Conservation (phyloP, 2,329 filamentous ascomycete species). For the Aureobasidium namibiae region DNA sequence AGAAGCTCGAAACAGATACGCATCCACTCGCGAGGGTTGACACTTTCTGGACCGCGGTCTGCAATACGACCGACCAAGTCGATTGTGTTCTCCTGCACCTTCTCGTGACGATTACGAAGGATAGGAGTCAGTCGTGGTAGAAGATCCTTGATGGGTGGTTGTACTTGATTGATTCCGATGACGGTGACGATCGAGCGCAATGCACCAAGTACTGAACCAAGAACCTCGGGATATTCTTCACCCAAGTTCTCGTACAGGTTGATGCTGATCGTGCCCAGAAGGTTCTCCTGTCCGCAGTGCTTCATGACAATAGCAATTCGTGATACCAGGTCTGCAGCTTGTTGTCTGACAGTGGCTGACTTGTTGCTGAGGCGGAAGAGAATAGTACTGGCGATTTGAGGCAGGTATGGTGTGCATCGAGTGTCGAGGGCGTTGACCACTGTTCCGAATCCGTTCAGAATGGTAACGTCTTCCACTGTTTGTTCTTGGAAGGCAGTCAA, state of each 20-base stretch:
- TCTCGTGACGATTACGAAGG: conserved; percentile 94
- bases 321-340: conserved; percentile 92
- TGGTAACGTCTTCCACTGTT: conserved; percentile 88
- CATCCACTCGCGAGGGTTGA: conserved; percentile 99
- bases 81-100: conserved; percentile 98
- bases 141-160: conserved; percentile 93
- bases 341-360: conserved; percentile 89
- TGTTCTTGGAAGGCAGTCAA: conserved; percentile 97
- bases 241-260: conserved; percentile 97
- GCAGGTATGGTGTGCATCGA: conserved; percentile 90
- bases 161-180: conserved; percentile 96
- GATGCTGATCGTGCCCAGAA: conserved; percentile 90
- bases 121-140: conserved; percentile 95
- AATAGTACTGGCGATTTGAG: conserved; percentile 94
- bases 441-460: conserved; percentile 95
- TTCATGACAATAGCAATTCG: conserved; percentile 99
- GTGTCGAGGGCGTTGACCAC: conserved; percentile 92
- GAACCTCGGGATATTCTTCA: conserved; percentile 95
- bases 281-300: conserved; percentile 89
- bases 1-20: conserved; percentile 97
- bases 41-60: conserved; percentile 89
- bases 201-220: conserved; percentile 91
- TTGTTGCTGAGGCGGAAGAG: conserved; percentile 98
- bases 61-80: conserved; percentile 96
- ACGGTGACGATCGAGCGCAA: conserved; percentile 95